phyloP scores from a whole-genome alignment of 2,329 filamentous ascomycete genomes.

The Leptographium radiaticola region DNA sequence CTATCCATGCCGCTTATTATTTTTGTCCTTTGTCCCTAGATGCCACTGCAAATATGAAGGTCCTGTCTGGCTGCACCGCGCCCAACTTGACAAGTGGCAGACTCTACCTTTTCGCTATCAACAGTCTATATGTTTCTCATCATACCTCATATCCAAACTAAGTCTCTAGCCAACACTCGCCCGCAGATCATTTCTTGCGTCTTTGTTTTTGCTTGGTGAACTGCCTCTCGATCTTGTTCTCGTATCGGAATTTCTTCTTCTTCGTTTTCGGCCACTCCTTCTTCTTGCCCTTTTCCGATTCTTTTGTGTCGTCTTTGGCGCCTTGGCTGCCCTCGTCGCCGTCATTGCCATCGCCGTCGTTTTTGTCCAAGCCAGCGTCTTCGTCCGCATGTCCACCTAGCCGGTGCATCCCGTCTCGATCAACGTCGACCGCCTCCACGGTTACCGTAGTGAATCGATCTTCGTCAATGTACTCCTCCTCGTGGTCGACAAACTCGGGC shows the following conservation, averaged over 20 bases:
- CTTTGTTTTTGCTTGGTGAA: conserved; percentile 56
- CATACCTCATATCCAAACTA: neutral
- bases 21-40: conserved; percentile 3
- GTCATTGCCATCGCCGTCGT: conserved; percentile 19
- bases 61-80: neutral
- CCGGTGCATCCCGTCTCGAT: conserved; percentile 57
- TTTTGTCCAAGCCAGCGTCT: conserved; percentile 9
- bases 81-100: neutral
- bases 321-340: conserved; percentile 18
- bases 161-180: neutral
- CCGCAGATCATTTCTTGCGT: neutral
- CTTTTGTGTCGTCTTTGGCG: conserved; percentile 19
- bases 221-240: conserved; percentile 75
- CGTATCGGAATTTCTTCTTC: conserved; percentile 87
- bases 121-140: neutral
- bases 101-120: neutral
- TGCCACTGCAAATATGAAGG: neutral
- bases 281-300: conserved; percentile 20
- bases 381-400: conserved; percentile 15
- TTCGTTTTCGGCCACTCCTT: conserved; percentile 48
- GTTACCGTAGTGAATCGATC: conserved; percentile 93
- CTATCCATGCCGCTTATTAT: conserved; percentile 6
- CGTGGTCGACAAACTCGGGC: conserved; percentile 52
- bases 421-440: conserved; percentile 75
- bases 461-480: conserved; percentile 93